phyloP scores from a whole-genome alignment of 2,329 filamentous ascomycete genomes.

The Shiraia sp. region DNA sequence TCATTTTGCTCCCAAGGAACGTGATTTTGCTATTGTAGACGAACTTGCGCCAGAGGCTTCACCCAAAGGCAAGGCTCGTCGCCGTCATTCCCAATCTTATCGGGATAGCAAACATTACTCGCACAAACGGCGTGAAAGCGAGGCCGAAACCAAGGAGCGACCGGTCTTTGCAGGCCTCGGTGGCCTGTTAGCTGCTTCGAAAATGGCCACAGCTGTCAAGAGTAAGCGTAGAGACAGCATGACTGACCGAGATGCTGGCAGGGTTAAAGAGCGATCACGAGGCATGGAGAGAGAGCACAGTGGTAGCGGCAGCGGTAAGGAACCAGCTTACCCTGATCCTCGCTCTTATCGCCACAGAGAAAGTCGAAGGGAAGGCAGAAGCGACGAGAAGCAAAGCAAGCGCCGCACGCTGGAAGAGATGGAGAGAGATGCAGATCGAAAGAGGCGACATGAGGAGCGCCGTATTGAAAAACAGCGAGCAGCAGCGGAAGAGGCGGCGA shows the following conservation, averaged over 20 bases:
- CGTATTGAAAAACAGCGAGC: conserved; percentile 30
- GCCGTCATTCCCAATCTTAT: conserved; percentile 36
- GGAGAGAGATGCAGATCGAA: conserved; percentile 32
- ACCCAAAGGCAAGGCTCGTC: conserved; percentile 28
- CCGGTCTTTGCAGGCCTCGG: conserved; percentile 20
- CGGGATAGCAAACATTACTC: conserved; percentile 33
- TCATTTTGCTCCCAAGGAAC: conserved; percentile 14
- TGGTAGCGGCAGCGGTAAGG: conserved; percentile 31
- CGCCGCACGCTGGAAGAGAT: conserved; percentile 28
- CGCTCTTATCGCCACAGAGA: conserved; percentile 34
- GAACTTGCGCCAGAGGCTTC: conserved; percentile 24
- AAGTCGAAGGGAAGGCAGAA: conserved; percentile 26
- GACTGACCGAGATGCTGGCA: conserved; percentile 31
- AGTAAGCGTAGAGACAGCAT: conserved; percentile 39
- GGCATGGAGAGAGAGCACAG: conserved; percentile 20
- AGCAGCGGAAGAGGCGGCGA: conserved; percentile 31
- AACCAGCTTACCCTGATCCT: conserved; percentile 31
- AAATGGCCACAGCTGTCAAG: conserved; percentile 22
- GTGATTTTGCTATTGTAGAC: conserved; percentile 33
- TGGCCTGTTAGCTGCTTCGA: conserved; percentile 23
- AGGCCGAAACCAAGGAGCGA: conserved; percentile 31
- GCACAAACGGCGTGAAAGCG: conserved; percentile 36
- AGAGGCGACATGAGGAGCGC: conserved; percentile 33
- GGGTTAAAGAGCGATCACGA: conserved; percentile 21
- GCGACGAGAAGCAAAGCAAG: conserved; percentile 34